Percentiles rank a stretch among this genome's conserved stretches.
phyloP scores from a whole-genome alignment of 2,329 filamentous ascomycete species.

The Mariannaea elegans region DNA sequence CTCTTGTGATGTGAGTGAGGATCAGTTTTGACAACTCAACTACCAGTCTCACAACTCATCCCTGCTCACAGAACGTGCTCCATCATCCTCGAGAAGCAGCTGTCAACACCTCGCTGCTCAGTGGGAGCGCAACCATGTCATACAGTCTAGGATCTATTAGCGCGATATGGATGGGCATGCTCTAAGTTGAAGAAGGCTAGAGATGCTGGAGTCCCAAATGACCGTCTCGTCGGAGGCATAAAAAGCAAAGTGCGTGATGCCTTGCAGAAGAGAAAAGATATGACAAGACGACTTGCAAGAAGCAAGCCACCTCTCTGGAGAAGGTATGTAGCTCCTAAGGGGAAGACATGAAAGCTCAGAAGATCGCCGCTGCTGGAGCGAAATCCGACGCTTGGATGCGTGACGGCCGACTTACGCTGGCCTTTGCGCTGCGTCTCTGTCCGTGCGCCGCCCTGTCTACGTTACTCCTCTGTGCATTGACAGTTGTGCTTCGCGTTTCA shows the following conservation, averaged over 20 bases:
- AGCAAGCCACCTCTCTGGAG: constrained; percentile 17
- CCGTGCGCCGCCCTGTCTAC: too few species aligned
- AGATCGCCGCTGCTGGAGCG: too few species aligned
- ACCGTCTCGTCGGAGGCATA: constrained; percentile 28
- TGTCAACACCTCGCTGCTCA: constrained; percentile 26
- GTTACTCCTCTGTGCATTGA: too few species aligned
- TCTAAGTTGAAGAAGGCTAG: constrained; percentile 34
- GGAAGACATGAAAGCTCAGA: constrained; percentile 31
- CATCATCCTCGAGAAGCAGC: constrained; percentile 16
- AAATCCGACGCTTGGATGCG: too few species aligned
- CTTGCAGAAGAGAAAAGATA: constrained; percentile 40
- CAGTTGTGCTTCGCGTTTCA: too few species aligned
- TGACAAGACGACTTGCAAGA: constrained; percentile 29
- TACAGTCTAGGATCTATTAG: constrained; percentile 29
- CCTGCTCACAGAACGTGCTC: constrained; percentile 27
- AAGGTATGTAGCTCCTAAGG: constrained; percentile 3
- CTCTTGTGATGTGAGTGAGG: too few species aligned
- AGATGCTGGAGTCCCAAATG: constrained; percentile 28
- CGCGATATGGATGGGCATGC: constrained; percentile 35
- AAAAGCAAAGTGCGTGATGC: constrained; percentile 37
- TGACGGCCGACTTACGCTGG: too few species aligned
- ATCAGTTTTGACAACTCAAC: too few species aligned
- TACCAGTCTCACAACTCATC: too few species aligned
- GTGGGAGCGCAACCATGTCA: constrained; percentile 30
- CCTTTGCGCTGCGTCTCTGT: too few species aligned